Evolutionary conservation across 2,329 filamentous ascomycete genomes (phyloP), one percentile per base, ranked within the genome.

Genomic region (Penicillium oxalicum): DNA sequence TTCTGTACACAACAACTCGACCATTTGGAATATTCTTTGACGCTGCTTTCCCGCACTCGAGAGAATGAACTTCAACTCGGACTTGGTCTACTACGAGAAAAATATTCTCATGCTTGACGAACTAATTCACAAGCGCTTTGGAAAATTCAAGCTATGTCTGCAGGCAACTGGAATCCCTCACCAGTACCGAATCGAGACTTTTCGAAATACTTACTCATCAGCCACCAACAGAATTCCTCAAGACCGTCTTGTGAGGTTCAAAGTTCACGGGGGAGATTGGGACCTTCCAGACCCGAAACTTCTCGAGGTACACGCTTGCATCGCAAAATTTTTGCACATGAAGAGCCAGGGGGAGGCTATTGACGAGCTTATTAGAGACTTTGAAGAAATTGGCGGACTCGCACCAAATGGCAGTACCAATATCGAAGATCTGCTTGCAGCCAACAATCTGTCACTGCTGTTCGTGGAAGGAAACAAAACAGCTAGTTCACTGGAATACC

Each of bases 251-350:
- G 45, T 58, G 39, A 55, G 34, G 12, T 54, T 60, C 27, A 53
- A 25, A 45, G 45, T 44, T 37, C 52, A 53, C 42, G 49, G 54
- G 40, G 47, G 41, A 42, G 36, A 36, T 37, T 56, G 45, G 39
- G 49, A 46, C 29, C 48, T 58, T 32, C 55, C 58, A 37, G 40
- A 50, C 44, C 51, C 52, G 18, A 13, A 27, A 9, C 48, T 61
- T 35, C 50, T 61, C 27, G 33, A 41, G 32, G 45, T 59, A n/a
- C 58, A 61, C 41, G 52, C 51, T 47, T 48, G 44, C 25, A 56
- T 61, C 40, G 58, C 42, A 36, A 55, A 57, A 32, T 58, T 59
- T 38, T 35, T 58, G 32, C 43, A 57, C 47, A 47, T 50, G 32
- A 56, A 44, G 39, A 55, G 53, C 46, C 44, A 51, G 27, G 55